Percentiles rank a stretch among this genome's conserved stretches.
Conservation (phyloP, 1,284 basidiomycete species). For the Fomitopsis schrenkii region DNA sequence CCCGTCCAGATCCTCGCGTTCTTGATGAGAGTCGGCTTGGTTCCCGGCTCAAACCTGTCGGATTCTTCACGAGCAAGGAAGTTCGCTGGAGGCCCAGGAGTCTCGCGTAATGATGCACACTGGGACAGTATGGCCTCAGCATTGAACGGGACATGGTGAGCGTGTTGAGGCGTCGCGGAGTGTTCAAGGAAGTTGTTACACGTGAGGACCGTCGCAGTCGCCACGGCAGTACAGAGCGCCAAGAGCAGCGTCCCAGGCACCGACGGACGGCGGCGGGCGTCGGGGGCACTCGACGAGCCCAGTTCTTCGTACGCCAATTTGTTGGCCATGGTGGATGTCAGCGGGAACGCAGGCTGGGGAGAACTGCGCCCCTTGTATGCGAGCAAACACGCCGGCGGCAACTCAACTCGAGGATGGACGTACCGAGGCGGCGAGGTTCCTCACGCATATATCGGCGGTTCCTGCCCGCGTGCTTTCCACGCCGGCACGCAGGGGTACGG, state of each 20-base stretch:
- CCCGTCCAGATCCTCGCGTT: conserved; percentile 85
- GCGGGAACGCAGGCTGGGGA: not conserved
- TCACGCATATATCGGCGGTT: not conserved
- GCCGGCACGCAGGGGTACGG: not conserved
- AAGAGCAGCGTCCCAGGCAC: conserved; percentile 9
- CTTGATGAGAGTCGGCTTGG: conserved; percentile 62
- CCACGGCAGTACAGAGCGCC: conserved; percentile 14
- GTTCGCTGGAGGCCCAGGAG: conserved; percentile 43
- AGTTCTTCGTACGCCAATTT: not conserved
- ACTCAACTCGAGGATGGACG: not conserved
- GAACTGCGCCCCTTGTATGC: not conserved
- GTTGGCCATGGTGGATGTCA: conserved; percentile 6
- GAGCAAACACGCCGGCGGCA: conserved; percentile 4
- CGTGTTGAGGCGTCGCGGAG: not conserved
- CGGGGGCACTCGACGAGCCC: not conserved
- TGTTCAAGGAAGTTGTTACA: conserved; percentile 13
- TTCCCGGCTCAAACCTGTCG: conserved; percentile 70
- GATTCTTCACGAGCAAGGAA: conserved; percentile 57
- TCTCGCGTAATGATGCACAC: conserved; percentile 41
- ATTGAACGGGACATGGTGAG: conserved; percentile 36
- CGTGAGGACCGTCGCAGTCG: conserved; percentile 16
- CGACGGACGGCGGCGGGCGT: not conserved
- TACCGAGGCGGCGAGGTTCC: conserved; percentile 3
- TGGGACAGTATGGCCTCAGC: conserved; percentile 39
- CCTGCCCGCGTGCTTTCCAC: not conserved